Evolutionary conservation across 768 basidiomycete genomes (phyloP).

Genomic region (Trichaptum fuscoviolaceum): DNA sequence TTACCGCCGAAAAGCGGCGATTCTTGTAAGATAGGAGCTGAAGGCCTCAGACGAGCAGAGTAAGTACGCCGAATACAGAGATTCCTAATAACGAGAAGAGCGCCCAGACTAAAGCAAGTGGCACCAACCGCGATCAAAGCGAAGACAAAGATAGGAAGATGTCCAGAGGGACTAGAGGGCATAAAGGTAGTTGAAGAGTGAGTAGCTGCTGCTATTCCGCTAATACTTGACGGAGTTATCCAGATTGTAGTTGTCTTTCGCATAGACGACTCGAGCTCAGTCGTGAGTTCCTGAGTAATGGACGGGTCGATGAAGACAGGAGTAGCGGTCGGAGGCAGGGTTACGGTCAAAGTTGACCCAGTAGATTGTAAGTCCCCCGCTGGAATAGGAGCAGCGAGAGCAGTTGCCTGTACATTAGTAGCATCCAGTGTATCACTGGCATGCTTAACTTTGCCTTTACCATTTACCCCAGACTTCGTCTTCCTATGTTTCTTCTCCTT

Average conservation of each 20-base stretch:
- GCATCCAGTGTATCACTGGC: not conserved
- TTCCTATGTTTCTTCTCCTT: not conserved
- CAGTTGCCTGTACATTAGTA: not conserved
- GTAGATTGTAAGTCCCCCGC: not conserved
- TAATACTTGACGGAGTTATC: not conserved
- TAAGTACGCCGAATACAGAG: constrained; percentile 45
- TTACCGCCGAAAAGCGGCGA: constrained; percentile 78
- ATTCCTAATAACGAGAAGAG: constrained; percentile 40
- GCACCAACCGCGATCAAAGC: constrained; percentile 50
- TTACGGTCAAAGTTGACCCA: not conserved
- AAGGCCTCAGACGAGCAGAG: constrained; percentile 59
- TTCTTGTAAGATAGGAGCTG: constrained; percentile 67
- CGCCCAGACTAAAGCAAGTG: constrained; percentile 41
- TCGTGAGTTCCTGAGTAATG: not conserved
- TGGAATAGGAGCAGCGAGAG: not conserved
- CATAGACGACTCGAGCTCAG: not conserved
- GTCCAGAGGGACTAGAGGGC: constrained; percentile 21
- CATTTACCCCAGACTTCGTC: not conserved
- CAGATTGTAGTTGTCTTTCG: constrained; percentile 1
- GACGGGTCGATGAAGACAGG: not conserved
- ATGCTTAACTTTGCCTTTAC: not conserved
- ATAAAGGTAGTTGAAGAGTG: not conserved
- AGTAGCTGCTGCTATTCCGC: not conserved
- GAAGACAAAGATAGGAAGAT: constrained; percentile 44
- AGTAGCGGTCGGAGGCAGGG: not conserved